phyloP scores from a whole-genome alignment of 1,284 basidiomycete species.

The Rhodotorula sp. region DNA sequence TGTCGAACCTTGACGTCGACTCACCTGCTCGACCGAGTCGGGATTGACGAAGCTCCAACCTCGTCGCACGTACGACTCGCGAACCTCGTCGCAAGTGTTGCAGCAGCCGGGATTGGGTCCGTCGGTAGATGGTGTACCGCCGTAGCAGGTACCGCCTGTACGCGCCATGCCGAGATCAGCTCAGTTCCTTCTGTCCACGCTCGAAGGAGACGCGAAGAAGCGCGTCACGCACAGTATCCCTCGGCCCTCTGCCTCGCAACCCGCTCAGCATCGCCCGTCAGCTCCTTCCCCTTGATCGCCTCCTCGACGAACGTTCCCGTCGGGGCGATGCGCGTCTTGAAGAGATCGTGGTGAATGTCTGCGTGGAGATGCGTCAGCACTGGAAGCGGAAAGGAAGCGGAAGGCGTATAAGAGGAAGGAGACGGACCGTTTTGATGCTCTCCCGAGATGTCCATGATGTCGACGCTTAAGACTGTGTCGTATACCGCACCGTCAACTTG shows the following conservation, averaged over 20 bases:
- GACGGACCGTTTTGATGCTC: slow-evolving; percentile 70
- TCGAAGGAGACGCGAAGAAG: neutral
- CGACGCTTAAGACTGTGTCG: slow-evolving; percentile 80
- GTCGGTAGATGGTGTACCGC: slow-evolving; percentile 72
- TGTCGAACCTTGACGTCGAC: slow-evolving; percentile 39
- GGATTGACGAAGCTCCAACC: slow-evolving; percentile 95
- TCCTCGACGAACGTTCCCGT: slow-evolving; percentile 60
- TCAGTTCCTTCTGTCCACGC: neutral
- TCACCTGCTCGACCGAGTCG: slow-evolving; percentile 84
- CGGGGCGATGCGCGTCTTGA: slow-evolving; percentile 73
- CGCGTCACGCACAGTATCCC: slow-evolving; percentile 54
- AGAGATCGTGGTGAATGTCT: slow-evolving; percentile 83
- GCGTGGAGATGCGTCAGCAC: neutral
- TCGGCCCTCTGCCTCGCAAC: slow-evolving; percentile 61
- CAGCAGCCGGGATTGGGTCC: slow-evolving; percentile 68
- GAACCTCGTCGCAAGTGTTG: slow-evolving; percentile 93
- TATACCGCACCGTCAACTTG: neutral
- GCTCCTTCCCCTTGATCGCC: slow-evolving; percentile 55
- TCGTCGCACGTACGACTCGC: slow-evolving; percentile 80
- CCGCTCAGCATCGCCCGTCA: slow-evolving; percentile 81
- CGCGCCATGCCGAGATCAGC: too few species aligned
- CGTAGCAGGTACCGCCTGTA: slow-evolving; percentile 87
- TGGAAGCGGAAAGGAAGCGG: neutral
- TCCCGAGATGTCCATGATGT: slow-evolving; percentile 97
- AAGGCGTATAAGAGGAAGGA: neutral